Evolutionary conservation across 176 grass and related monocot species (phyloP), one percentile per base, ranked within the genome.

Genomic region (Tillandsia fasciculata): DNA sequence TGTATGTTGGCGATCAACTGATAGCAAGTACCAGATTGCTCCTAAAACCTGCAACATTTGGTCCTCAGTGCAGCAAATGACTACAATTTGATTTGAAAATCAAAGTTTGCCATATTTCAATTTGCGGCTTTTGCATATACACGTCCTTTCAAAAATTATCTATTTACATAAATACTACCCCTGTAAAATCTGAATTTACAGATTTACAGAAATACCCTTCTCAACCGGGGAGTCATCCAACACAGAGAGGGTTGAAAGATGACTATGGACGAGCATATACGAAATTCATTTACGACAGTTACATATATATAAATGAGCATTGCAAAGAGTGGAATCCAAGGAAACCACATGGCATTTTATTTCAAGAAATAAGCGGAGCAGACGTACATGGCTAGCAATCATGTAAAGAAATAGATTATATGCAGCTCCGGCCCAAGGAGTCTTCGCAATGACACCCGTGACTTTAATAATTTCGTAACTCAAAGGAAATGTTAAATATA

Each of bases 401-500:
- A 99, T 81, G 67, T 99, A 99, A 52, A 99, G 94, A 12, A 92
- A 51, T 20, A 99, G 72, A 79, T 99, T 99, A 65, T 93, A 99
- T 13, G 82, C 94, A 74, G 94, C 94, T 52, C 89, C 94, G 76
- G 84, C 81, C 94, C 94, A 99, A 49, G 82, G 87, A 59, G 94
- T 90, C 89, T 93, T 99, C 23, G 89, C 78, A 20, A 99, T 84
- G 77, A 99, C 80, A 72, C 94, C 94, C 67, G 87, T 90, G 57
- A 90, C 64, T 79, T 99, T 99, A 73, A 88, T 28, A 57, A 99
- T 93, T 76, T 99, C 84, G 59, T 87, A 88, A 51, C 83, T 99
- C 64, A 99, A 87, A 49, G 87, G 89, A 78, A 90, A 99, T 88
- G 93, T 99, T 65, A 99, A 84, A 84, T 99, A 99, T 29, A 99